Conservation (phyloP, 345 rosid genomes). For the Erucastrum elatum region DNA sequence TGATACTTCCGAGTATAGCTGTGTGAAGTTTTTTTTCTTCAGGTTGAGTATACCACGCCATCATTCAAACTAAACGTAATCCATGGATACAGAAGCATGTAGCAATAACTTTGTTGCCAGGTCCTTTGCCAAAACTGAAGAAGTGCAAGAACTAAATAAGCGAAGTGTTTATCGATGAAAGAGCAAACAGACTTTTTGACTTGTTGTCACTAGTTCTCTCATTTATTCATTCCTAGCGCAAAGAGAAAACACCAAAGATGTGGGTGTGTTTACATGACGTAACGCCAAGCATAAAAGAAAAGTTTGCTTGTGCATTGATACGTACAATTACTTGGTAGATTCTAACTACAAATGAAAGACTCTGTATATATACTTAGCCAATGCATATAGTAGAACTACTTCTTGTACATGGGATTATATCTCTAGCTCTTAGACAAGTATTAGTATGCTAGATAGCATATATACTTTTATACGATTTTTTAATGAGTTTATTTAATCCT, state of each 20-base stretch:
- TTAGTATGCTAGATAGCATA: too few species aligned
- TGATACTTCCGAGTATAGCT: neutral
- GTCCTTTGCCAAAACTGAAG: neutral
- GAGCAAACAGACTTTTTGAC: neutral
- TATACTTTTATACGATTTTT: too few species aligned
- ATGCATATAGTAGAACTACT: neutral
- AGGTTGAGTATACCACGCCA: neutral
- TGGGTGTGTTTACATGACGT: too few species aligned
- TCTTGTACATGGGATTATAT: neutral
- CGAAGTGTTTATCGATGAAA: neutral
- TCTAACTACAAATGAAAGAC: neutral
- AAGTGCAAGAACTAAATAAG: neutral
- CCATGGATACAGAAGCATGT: slow-evolving; percentile 17
- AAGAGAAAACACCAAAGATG: neutral
- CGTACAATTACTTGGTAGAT: neutral
- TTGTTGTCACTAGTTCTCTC: neutral
- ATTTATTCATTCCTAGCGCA: neutral
- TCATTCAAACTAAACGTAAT: neutral
- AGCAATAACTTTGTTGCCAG: slow-evolving; percentile 11
- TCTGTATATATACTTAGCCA: neutral
- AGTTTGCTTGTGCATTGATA: neutral
- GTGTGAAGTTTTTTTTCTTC: neutral
- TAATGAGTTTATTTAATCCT: too few species aligned
- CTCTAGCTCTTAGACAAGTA: too few species aligned
- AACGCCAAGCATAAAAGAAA: too few species aligned